Evolutionary conservation across 2,329 filamentous ascomycete species (phyloP), one percentile per base, ranked within the genome.

Genomic region (Apiospora aurea): DNA sequence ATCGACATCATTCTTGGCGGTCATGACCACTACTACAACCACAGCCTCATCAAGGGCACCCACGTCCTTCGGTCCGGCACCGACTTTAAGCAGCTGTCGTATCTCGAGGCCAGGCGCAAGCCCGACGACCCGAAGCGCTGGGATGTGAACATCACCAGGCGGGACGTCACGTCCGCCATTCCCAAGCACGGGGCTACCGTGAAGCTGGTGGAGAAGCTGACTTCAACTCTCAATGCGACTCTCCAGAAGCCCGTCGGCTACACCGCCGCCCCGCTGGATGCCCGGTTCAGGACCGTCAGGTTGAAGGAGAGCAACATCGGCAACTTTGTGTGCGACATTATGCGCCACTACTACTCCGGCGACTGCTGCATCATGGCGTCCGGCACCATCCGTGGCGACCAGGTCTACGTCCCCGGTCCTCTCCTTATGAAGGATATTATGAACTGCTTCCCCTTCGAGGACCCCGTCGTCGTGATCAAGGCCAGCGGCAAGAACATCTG

Each of bases 31-130:
- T 96, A 92, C 82, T 97, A 97, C 79, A 88, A 87, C 21, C 94
- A 97, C 82, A 89, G 87, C 71, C 79, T 95, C 71, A 88, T 96
- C 80, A 95, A 95, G 73, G 92, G 92, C 11, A 93, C 90, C 0
- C 95, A 97, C 77, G 89, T 97, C 2, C 85, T 98, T n/a, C 90
- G 95, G 1, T 97, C 94, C 0, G 95, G 95, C 0, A 94, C 92
- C 24, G 95, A 98, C 80, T 98, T 97, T 83, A 97, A 96, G 82
- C 93, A 98, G 80, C 85, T 97, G 46, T 96, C 93, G 79, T 97
- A 97, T 79, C 88, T 98, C 70, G 94, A 97, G 80, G 93, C 90
- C 1, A 89, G 93, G 76, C 87, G 89, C 29, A 43, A 85, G 81
- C 2, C 79, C 74, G 76, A 84, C 78, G 77, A 79, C 24, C 74